Conservation (phyloP, 2,329 filamentous ascomycete genomes). For the Xylariaceae sp. region DNA sequence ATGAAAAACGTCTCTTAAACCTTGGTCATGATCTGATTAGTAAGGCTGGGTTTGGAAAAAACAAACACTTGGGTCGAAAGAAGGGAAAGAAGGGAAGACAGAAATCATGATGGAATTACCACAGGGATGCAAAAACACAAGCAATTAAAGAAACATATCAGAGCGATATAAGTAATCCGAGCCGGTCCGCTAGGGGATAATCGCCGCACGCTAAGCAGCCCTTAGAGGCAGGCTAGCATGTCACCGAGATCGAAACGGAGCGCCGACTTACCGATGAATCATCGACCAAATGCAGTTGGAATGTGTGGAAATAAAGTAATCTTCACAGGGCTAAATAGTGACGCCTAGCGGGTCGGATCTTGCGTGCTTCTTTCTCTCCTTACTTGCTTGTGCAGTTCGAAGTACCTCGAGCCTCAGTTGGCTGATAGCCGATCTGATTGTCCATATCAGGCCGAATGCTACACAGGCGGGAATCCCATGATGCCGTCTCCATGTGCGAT, state of each 20-base stretch:
- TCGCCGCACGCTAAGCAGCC: background rate
- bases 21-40: background rate
- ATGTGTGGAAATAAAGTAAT: constrained; percentile 9
- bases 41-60: background rate
- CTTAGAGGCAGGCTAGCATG: background rate
- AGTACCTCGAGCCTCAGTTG: constrained; percentile 3
- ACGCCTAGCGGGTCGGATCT: constrained; percentile 20
- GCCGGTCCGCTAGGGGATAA: too few species aligned
- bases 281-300: constrained; percentile 21
- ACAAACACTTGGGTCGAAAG: background rate
- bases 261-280: constrained; percentile 29
- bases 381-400: constrained; percentile 1
- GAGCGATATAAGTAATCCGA: background rate
- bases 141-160: background rate
- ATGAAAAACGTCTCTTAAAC: background rate
- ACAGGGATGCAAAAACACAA: background rate
- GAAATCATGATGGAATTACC: background rate
- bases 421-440: background rate
- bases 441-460: constrained; percentile 7
- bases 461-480: constrained; percentile 18
- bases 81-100: background rate
- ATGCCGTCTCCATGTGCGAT: constrained; percentile 25
- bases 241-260: constrained; percentile 10
- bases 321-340: constrained; percentile 19
- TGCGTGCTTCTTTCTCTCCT: constrained; percentile 18